Evolutionary conservation across 768 basidiomycete species (phyloP).

Genomic region (Boletus edulis): DNA sequence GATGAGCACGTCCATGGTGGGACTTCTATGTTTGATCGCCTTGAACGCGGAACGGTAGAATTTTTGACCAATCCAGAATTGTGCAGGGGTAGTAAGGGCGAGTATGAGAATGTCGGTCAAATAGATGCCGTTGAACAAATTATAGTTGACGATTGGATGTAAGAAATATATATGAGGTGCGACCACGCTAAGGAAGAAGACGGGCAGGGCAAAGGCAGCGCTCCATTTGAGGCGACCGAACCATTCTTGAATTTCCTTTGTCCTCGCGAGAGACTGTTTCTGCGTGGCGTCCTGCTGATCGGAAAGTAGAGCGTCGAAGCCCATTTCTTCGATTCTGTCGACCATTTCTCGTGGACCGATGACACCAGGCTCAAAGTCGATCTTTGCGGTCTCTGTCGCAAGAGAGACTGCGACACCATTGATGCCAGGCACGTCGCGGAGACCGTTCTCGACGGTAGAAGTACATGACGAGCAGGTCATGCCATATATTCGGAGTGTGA

Average conservation of each 20-base stretch:
- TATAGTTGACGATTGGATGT: conserved; percentile 46
- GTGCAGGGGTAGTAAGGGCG: conserved; percentile 82
- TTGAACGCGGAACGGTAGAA: conserved; percentile 93
- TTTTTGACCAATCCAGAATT: conserved; percentile 85
- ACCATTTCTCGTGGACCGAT: conserved; percentile 86
- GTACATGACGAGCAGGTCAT: conserved; percentile 90
- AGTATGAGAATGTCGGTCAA: conserved; percentile 79
- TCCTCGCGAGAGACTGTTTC: conserved; percentile 78
- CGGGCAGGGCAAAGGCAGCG: conserved; percentile 82
- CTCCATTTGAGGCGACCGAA: conserved; percentile 70
- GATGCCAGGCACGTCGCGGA: conserved; percentile 72
- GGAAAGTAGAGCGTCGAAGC: conserved; percentile 85
- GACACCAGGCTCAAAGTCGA: conserved; percentile 71
- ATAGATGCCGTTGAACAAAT: conserved; percentile 66
- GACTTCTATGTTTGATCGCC: conserved; percentile 80
- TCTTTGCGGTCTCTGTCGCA: conserved; percentile 68
- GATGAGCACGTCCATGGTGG: conserved; percentile 98
- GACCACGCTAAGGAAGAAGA: conserved; percentile 90
- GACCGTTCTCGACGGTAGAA: conserved; percentile 67
- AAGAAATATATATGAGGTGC: conserved; percentile 65
- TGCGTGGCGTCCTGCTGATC: conserved; percentile 83
- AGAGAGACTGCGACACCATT: conserved; percentile 69
- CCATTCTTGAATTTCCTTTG: conserved; percentile 94
- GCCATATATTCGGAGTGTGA: conserved; percentile 81
- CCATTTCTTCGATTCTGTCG: conserved; percentile 82